These are phyloP conservation scores for Fusarium sp. DNA, from an alignment of 2,329 filamentous ascomycete species.

Conservation along the genomic window DNA sequence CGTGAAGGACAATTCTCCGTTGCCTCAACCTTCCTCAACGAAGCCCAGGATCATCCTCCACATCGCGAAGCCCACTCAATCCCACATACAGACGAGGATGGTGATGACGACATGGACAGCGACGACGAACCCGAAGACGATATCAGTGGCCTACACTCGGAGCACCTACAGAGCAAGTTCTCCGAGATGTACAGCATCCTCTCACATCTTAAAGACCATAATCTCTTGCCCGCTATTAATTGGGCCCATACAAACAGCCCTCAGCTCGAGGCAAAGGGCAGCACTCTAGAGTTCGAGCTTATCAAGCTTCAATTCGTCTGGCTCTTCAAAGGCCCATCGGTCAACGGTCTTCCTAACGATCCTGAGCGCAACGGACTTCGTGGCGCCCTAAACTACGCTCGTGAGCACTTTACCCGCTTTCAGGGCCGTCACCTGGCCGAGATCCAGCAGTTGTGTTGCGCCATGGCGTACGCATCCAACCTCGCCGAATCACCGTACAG, in stretches of 20 bases:
- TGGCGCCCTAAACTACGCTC: conserved; percentile 83
- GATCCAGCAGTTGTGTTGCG: conserved; percentile 84
- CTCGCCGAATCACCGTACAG: conserved; percentile 83
- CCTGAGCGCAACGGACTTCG: conserved; percentile 66
- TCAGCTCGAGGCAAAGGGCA: conserved; percentile 84
- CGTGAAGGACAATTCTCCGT: conserved; percentile 95
- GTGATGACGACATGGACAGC: conserved; percentile 54
- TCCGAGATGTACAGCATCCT: conserved; percentile 92
- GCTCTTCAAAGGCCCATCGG: conserved; percentile 78
- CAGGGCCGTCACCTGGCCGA: conserved; percentile 81
- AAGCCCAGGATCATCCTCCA: conserved; percentile 66
- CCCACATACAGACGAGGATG: conserved; percentile 51
- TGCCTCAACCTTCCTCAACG: conserved; percentile 86
- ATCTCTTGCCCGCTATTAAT: conserved; percentile 85
- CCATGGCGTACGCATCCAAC: conserved; percentile 85
- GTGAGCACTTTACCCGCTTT: conserved; percentile 81
- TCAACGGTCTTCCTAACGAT: conserved; percentile 70
- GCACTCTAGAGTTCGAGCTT: conserved; percentile 95
- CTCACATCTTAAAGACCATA: conserved; percentile 79
- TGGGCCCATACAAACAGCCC: conserved; percentile 84
- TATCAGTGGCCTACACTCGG: conserved; percentile 50
- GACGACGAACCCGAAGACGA: conserved; percentile 51
- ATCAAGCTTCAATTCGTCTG: conserved; percentile 91
- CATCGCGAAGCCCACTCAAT: conserved; percentile 40
- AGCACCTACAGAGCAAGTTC: conserved; percentile 84